Evolutionary conservation across 257 asterid genomes (phyloP).

Genomic region (Solanum rostratum): DNA sequence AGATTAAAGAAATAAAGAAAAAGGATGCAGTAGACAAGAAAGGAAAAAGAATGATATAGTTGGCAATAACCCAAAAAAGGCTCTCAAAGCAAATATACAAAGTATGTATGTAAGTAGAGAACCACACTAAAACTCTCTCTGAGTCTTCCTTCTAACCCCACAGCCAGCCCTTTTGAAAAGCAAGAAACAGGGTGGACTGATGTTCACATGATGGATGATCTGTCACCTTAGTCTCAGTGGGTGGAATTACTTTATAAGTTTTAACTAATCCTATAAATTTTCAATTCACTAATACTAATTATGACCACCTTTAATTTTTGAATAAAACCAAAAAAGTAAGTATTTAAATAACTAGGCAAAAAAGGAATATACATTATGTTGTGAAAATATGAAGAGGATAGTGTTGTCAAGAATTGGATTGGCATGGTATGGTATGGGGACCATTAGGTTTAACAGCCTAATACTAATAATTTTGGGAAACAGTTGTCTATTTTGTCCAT

Average conservation of each 20-base stretch:
- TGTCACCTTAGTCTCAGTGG: constrained; percentile 26
- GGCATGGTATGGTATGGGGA: constrained; percentile 37
- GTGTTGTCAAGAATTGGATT: constrained; percentile 20
- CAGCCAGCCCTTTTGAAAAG: background rate
- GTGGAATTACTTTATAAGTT: constrained; percentile 23
- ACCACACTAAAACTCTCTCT: constrained; percentile 9
- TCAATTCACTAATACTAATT: background rate
- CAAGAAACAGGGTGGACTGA: constrained; percentile 12
- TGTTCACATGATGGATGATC: constrained; percentile 60
- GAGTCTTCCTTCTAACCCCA: background rate
- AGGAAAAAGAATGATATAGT: constrained; percentile 45
- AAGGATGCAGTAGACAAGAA: background rate
- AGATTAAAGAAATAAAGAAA: background rate
- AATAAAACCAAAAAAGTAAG: background rate
- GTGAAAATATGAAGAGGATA: background rate
- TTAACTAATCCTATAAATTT: constrained; percentile 2
- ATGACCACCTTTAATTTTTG: background rate
- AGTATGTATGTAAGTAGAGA: constrained; percentile 11
- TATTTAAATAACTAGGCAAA: background rate
- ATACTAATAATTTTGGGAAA: constrained; percentile 26
- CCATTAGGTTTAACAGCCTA: constrained; percentile 37
- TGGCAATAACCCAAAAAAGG: constrained; percentile 40
- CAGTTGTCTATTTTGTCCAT: constrained; percentile 61
- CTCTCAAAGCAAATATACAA: constrained; percentile 25
- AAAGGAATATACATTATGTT: background rate